Percentiles rank a stretch among this genome's conserved stretches.
Evolutionary conservation across 106 monocot genomes (phyloP).

Genomic region (Dioscorea zingiberensis): DNA sequence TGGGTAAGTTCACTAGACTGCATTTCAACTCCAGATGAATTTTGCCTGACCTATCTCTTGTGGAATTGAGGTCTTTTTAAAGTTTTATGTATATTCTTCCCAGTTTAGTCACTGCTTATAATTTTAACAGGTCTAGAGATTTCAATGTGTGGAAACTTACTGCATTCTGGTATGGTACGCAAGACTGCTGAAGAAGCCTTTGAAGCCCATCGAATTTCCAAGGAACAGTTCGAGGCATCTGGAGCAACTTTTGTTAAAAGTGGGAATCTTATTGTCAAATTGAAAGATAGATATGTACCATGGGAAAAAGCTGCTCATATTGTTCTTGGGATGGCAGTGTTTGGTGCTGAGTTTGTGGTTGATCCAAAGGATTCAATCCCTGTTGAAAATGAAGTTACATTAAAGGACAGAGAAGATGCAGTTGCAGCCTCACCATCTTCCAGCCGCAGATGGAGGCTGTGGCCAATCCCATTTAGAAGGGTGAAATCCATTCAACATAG

Average conservation of each 20-base stretch:
- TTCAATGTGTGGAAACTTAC: constrained; percentile 77
- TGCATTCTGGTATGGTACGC: constrained; percentile 60
- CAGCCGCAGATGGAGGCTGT: constrained; percentile 79
- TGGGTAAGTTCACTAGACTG: neutral
- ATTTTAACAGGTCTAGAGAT: constrained; percentile 63
- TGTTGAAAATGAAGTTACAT: constrained; percentile 31
- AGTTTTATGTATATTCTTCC: too few species aligned
- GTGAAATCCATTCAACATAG: constrained; percentile 49
- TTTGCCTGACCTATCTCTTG: neutral
- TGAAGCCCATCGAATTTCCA: constrained; percentile 54
- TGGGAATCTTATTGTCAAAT: constrained; percentile 73
- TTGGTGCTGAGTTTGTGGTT: constrained; percentile 49
- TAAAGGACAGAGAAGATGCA: constrained; percentile 32
- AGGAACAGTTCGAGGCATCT: constrained; percentile 61
- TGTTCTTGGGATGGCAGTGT: constrained; percentile 72
- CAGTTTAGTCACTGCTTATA: neutral
- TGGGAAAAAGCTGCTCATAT: constrained; percentile 72
- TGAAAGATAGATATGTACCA: constrained; percentile 50
- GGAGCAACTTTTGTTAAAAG: constrained; percentile 65
- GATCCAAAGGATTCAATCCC: constrained; percentile 59
- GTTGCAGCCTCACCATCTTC: constrained; percentile 31
- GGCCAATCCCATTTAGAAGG: constrained; percentile 84
- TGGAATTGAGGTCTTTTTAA: neutral
- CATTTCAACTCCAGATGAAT: neutral
- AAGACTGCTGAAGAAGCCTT: constrained; percentile 64